Base-by-base conservation (phyloP, 2,329 filamentous ascomycete species). In the Diaporthe aspalathi region DNA sequence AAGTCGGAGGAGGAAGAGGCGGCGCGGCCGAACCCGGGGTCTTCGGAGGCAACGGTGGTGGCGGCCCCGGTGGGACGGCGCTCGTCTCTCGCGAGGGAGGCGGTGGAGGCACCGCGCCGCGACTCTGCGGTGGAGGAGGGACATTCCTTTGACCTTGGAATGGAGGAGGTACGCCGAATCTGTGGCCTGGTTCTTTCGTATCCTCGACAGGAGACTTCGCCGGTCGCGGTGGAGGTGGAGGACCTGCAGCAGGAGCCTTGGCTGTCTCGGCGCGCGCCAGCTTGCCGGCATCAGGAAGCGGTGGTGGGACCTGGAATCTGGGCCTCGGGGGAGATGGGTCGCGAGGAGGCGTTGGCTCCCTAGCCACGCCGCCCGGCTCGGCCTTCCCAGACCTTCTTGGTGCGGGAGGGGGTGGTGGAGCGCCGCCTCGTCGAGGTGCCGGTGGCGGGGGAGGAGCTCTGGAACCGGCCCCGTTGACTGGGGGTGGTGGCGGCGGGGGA, bases 231-330 rank as follows among this genome's bases (percentile, higher is more conserved):
- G 92, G 91, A 47, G 92, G 91, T 29, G 90, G 89, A 35, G 92
- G 91, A 1, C 88, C 91, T 38, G 90, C 85, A 62, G 84, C 84
- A 12, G 84, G 86, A 69, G 76, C 78, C 78, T 75, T 84, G 79
- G 77, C 86, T 81, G 78, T 84, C 76, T 80, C 87, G 79, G 69
- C 81, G 82, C 91, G 86, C 4, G 92, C 94, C 78, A 90, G 96
- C 81, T 94, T 97, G 47, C 96, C 96, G 71, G 96, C 96, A 80
- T 97, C 95, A 69, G 94, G 90, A 72, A 98, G 83, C 2, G 95
- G 93, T 43, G 96, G 96, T 56, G 96, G 96, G 11, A 94, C 95
- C 74, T 91, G 88, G 83, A 97, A 98, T 76, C 87, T 88, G 11
- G 90, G 89, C 66, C 91, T 88, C 22, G 91, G 89, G 16, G 94